phyloP scores from a whole-genome alignment of 2,329 filamentous ascomycete genomes.

The Colletotrichum brevisporum region DNA sequence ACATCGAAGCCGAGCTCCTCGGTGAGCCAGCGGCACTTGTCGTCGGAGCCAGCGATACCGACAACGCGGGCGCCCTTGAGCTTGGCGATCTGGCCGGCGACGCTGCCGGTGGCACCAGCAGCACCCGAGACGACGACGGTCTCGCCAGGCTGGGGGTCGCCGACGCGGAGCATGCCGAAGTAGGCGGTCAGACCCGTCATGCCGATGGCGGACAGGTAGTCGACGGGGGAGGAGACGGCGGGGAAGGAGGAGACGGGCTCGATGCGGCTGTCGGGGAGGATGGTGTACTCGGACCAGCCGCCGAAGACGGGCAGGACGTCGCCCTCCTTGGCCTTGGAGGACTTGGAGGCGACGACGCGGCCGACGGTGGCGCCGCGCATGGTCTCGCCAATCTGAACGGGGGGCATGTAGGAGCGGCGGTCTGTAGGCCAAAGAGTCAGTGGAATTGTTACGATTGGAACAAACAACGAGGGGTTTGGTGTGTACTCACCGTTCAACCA shows the following conservation, averaged over 20 bases:
- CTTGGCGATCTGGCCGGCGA: slow-evolving; percentile 85
- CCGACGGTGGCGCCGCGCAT: slow-evolving; percentile 77
- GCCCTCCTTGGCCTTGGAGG: slow-evolving; percentile 67
- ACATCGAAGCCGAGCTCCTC: slow-evolving; percentile 76
- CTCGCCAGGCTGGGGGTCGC: slow-evolving; percentile 76
- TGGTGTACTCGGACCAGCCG: slow-evolving; percentile 78
- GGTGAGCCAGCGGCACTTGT: slow-evolving; percentile 77
- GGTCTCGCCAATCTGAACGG: slow-evolving; percentile 75
- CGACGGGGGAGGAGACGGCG: slow-evolving; percentile 61
- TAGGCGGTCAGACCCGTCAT: slow-evolving; percentile 82
- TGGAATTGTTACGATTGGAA: neutral
- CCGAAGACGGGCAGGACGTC: slow-evolving; percentile 67
- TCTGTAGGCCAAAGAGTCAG: slow-evolving; percentile 48
- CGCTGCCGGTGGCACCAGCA: slow-evolving; percentile 82
- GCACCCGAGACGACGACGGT: slow-evolving; percentile 84
- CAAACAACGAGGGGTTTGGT: neutral
- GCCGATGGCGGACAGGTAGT: slow-evolving; percentile 74
- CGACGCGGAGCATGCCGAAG: slow-evolving; percentile 80
- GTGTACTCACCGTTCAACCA: slow-evolving; percentile 71
- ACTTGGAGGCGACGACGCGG: slow-evolving; percentile 74
- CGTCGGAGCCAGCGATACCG: slow-evolving; percentile 75
- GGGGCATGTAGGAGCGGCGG: slow-evolving; percentile 73
- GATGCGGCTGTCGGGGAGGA: slow-evolving; percentile 67
- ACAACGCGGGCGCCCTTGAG: slow-evolving; percentile 74
- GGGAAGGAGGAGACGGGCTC: slow-evolving; percentile 58